Percentiles rank a stretch among this genome's conserved stretches.
Conservation (phyloP, 2,329 filamentous ascomycete genomes). For the Hymenoscyphus fraxineus region DNA sequence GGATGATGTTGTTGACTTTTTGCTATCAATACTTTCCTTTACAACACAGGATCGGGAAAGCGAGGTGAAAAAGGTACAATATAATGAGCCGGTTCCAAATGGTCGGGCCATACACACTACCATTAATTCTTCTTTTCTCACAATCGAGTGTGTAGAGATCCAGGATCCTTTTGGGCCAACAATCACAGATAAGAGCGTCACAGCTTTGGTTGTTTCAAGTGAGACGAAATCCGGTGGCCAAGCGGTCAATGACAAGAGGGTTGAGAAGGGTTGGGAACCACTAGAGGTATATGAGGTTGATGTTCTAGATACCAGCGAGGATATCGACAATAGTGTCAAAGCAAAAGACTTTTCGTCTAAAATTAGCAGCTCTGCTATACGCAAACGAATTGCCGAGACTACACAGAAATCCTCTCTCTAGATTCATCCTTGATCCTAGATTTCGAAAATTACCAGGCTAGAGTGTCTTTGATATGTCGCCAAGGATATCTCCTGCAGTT, state of each 20-base stretch:
- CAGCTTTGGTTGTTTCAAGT: constrained; percentile 78
- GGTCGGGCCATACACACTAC: constrained; percentile 51
- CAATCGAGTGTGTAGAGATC: constrained; percentile 77
- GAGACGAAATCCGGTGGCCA: constrained; percentile 82
- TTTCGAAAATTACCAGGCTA: not conserved
- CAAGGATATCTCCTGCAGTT: not conserved
- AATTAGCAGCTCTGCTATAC: constrained; percentile 87
- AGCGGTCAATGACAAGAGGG: constrained; percentile 80
- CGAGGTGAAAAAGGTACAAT: constrained; percentile 31
- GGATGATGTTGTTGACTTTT: constrained; percentile 64
- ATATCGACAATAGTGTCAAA: constrained; percentile 41
- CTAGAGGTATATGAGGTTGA: constrained; percentile 86
- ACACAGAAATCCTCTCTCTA: constrained; percentile 17
- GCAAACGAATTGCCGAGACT: constrained; percentile 43
- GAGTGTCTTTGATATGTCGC: not conserved
- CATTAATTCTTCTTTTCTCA: constrained; percentile 57
- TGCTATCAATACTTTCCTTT: constrained; percentile 58
- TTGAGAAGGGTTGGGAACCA: constrained; percentile 68
- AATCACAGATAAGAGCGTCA: constrained; percentile 73
- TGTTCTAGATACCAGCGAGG: constrained; percentile 69
- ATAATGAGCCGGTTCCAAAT: constrained; percentile 35
- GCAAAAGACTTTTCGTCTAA: constrained; percentile 70
- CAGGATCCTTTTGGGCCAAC: constrained; percentile 89
- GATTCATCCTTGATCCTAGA: not conserved
- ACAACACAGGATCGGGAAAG: constrained; percentile 37